These are phyloP conservation scores for Aegilops tauschii DNA, from an alignment of 176 grass and related monocot genomes.

Conservation along the genomic window DNA sequence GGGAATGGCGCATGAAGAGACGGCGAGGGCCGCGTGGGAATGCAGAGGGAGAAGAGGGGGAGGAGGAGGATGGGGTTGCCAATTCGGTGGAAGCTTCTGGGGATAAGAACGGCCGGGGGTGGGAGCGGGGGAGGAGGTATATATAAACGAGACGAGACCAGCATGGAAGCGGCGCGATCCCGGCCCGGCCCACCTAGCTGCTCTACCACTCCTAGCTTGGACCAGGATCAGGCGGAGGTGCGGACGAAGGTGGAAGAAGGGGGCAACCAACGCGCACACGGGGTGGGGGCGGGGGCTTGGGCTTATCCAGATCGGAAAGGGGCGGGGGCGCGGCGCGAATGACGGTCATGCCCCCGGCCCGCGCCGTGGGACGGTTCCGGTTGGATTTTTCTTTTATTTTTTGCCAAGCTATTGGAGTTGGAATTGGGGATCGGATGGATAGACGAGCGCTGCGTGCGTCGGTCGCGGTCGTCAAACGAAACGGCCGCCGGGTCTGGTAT, in stretches of 20 bases:
- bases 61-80: background rate
- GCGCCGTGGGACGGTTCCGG: background rate
- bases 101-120: slow-evolving; percentile 35
- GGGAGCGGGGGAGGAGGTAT: background rate
- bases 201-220: background rate
- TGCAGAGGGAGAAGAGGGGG: too few species aligned
- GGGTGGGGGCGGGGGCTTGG: background rate
- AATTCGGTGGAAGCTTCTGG: slow-evolving; percentile 20
- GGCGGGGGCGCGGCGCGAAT: background rate
- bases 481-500: background rate
- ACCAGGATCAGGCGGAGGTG: background rate
- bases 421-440: background rate
- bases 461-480: slow-evolving; percentile 19
- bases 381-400: background rate
- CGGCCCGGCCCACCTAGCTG: background rate
- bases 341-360: background rate
- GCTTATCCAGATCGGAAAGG: slow-evolving; percentile 39
- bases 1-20: slow-evolving; percentile 38
- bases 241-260: slow-evolving; percentile 16
- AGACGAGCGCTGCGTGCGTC: too few species aligned
- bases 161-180: too few species aligned
- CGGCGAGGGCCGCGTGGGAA: background rate
- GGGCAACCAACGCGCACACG: background rate
- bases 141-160: background rate
- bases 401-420: background rate